Evolutionary conservation across 768 basidiomycete genomes (phyloP).

Genomic region (Rhodosporidiobolus sp.): DNA sequence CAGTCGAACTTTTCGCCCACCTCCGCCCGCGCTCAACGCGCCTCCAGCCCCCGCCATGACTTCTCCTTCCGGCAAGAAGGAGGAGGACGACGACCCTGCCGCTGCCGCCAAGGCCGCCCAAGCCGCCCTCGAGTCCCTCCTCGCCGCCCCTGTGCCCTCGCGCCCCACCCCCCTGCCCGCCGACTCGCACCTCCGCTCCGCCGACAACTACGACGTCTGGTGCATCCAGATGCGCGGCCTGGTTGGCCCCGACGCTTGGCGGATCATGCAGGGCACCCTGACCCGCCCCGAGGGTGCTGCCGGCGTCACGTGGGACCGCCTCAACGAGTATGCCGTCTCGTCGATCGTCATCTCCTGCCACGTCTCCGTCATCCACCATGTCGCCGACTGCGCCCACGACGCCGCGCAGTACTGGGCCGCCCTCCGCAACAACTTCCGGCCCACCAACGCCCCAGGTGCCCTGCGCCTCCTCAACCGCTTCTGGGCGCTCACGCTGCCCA

Average conservation of each 20-base stretch:
- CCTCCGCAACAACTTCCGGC: not conserved
- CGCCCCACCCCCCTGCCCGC: not conserved
- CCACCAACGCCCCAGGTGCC: not conserved
- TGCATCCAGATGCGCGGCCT: not conserved
- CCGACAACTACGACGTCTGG: slow-evolving; percentile 12
- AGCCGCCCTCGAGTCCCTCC: not conserved
- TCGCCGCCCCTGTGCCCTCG: not conserved
- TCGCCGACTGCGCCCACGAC: not conserved
- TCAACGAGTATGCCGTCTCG: slow-evolving; percentile 3
- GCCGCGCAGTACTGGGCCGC: not conserved
- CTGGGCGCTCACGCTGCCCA: not conserved
- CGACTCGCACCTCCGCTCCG: not conserved
- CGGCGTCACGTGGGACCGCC: not conserved
- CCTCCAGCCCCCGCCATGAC: not conserved
- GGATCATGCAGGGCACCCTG: not conserved
- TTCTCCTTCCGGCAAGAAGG: not conserved
- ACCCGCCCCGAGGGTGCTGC: not conserved
- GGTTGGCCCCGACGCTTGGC: not conserved
- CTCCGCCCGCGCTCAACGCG: not conserved
- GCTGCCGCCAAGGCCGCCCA: not conserved
- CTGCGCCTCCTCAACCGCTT: slow-evolving; percentile 5
- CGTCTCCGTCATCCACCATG: not conserved
- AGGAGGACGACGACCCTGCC: too few species aligned
- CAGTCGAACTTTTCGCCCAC: not conserved
- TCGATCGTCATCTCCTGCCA: not conserved